Percentiles rank a stretch among this genome's conserved stretches.
Evolutionary conservation across 495 filamentous ascomycete genomes (phyloP).

Genomic region (Lentithecium fluviatile): DNA sequence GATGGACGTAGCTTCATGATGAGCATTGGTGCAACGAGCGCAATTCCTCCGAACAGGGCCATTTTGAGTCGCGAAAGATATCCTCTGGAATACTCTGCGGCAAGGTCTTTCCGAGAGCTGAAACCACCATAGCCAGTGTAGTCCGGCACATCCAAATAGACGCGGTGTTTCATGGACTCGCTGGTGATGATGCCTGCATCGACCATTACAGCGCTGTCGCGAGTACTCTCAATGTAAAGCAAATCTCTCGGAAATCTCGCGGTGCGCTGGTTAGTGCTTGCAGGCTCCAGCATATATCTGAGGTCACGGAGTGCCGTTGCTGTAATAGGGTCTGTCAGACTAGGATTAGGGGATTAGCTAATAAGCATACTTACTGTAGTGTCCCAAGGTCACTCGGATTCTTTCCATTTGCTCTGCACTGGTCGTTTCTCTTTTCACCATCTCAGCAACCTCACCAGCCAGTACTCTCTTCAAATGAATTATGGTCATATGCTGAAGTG

Average conservation of each 20-base stretch:
- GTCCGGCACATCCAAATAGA: neutral
- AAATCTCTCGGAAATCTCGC: neutral
- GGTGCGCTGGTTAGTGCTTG: neutral
- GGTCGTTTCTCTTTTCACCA: neutral
- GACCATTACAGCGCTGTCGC: neutral
- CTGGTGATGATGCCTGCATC: neutral
- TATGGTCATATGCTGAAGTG: neutral
- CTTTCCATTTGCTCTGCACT: neutral
- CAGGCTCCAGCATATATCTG: neutral
- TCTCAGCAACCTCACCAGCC: neutral
- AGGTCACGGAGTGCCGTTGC: neutral
- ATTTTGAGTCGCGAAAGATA: neutral
- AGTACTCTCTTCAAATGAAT: neutral
- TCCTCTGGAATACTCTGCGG: neutral
- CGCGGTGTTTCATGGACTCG: neutral
- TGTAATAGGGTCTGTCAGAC: neutral
- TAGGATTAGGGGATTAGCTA: neutral
- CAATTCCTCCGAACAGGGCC: constrained; percentile 1
- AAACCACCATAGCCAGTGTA: neutral
- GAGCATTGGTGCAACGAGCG: neutral
- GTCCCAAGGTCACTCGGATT: neutral
- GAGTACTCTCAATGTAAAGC: neutral
- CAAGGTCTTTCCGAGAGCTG: neutral
- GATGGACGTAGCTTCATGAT: constrained; percentile 4
- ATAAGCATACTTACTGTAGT: neutral